phyloP scores from a whole-genome alignment of 78 protist genomes.

The Emiliania huxleyi region DNA sequence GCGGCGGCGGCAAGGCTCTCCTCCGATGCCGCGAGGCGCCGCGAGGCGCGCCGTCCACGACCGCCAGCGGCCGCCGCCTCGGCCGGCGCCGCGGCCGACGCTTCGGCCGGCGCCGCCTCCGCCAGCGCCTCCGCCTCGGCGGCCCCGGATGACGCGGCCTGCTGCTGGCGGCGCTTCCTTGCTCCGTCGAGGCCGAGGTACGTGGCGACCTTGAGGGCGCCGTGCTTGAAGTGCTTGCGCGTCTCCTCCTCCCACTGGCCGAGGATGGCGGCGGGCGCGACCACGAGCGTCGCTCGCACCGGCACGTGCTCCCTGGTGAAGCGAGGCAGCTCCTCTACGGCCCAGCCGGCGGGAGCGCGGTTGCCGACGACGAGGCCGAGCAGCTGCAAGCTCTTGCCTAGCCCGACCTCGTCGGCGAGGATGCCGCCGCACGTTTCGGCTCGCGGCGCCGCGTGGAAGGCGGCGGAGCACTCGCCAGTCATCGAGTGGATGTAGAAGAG shows the following conservation, averaged over 20 bases:
- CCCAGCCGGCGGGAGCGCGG: not conserved
- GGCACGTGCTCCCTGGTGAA: not conserved
- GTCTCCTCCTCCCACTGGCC: not conserved
- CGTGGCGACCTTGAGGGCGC: not conserved
- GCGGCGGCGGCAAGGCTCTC: too few species aligned
- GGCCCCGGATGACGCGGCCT: too few species aligned
- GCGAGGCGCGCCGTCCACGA: too few species aligned
- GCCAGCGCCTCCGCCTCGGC: too few species aligned
- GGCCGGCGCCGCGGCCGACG: too few species aligned
- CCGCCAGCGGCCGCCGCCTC: too few species aligned
- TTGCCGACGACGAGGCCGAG: not conserved
- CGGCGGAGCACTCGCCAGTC: not conserved
- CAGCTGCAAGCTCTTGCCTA: not conserved
- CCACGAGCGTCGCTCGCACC: not conserved
- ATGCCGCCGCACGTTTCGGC: not conserved
- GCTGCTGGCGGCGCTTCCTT: too few species aligned
- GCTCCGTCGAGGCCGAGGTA: too few species aligned
- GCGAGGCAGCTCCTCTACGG: not conserved
- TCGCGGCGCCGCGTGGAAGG: not conserved
- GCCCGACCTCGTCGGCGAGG: not conserved
- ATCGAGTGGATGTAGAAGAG: not conserved
- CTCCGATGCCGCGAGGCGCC: too few species aligned
- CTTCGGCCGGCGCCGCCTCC: too few species aligned
- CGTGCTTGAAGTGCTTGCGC: not conserved
- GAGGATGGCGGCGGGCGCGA: not conserved